Evolutionary conservation across 192 early-diverging fungal species (phyloP).

Genomic region (Linnemannia hyalina): DNA sequence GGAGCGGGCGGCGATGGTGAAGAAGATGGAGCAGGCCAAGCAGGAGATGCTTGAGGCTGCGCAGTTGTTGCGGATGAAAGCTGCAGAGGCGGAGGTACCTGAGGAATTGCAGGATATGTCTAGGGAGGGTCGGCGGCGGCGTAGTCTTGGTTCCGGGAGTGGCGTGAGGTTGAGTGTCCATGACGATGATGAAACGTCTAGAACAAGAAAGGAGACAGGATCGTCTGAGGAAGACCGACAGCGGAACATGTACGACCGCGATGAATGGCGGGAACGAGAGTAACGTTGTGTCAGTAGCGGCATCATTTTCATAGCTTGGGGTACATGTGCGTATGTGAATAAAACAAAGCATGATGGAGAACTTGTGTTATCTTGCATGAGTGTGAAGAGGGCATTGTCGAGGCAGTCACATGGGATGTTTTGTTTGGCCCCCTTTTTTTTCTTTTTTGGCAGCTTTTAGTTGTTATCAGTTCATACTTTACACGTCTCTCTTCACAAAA

Average conservation of each 20-base stretch:
- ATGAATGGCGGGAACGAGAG: slow-evolving; percentile 18
- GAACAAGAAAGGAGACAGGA: neutral
- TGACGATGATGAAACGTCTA: slow-evolving; percentile 8
- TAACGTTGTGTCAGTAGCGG: neutral
- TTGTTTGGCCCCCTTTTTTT: too few relatives aligned
- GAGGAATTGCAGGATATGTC: slow-evolving; percentile 26
- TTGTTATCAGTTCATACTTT: neutral
- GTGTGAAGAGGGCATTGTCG: too few relatives aligned
- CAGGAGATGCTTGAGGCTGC: slow-evolving; percentile 51
- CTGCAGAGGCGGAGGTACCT: slow-evolving; percentile 1
- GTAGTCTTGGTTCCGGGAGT: neutral
- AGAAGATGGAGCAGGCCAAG: slow-evolving; percentile 28
- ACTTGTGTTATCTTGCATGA: too few relatives aligned
- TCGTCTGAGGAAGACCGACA: neutral
- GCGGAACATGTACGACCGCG: slow-evolving; percentile 12
- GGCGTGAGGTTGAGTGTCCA: neutral
- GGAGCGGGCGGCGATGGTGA: slow-evolving; percentile 24
- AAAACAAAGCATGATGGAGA: too few relatives aligned
- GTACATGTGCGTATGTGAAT: too few relatives aligned
- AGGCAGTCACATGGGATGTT: too few relatives aligned
- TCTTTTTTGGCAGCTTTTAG: neutral
- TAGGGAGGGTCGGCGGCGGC: neutral
- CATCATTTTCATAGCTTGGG: too few relatives aligned
- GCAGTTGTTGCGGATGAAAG: slow-evolving; percentile 30
- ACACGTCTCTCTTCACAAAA: neutral